Evolutionary conservation across 2,329 filamentous ascomycete species (phyloP).

Genomic region (Phialophora macrospora): DNA sequence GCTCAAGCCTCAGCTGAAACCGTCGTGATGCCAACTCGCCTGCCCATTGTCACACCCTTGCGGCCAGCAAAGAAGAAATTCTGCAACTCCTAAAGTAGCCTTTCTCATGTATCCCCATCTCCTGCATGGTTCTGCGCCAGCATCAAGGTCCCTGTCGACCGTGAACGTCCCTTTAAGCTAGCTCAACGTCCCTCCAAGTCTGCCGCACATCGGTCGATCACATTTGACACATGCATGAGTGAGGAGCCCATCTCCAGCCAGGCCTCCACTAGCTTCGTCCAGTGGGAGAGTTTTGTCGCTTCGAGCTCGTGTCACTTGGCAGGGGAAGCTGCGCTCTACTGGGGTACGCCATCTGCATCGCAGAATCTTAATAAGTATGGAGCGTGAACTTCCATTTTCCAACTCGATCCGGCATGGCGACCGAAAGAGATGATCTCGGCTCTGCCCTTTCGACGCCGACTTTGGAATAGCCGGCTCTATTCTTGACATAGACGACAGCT

Average conservation of each 20-base stretch:
- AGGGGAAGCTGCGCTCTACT: slow-evolving; percentile 23
- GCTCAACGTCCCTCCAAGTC: background rate
- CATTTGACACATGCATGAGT: slow-evolving; percentile 5
- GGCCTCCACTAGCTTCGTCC: background rate
- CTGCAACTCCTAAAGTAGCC: background rate
- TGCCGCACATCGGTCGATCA: slow-evolving; percentile 10
- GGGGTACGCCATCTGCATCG: background rate
- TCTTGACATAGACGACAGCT: slow-evolving; percentile 11
- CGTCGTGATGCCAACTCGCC: slow-evolving; percentile 19
- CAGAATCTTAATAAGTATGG: background rate
- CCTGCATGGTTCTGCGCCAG: background rate
- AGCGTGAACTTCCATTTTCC: background rate
- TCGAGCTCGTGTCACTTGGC: slow-evolving; percentile 18
- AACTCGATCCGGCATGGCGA: background rate
- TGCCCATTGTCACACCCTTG: background rate
- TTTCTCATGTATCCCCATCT: background rate
- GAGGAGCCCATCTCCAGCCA: background rate
- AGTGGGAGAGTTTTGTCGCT: slow-evolving; percentile 18
- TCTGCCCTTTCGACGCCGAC: background rate
- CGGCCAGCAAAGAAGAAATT: background rate
- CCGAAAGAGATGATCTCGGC: background rate
- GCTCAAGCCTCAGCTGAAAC: slow-evolving; percentile 1
- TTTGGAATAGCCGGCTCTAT: slow-evolving; percentile 5
- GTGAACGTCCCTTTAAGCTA: slow-evolving; percentile 7
- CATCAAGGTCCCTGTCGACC: background rate